Evolutionary conservation across 2,329 filamentous ascomycete species (phyloP), one percentile per base, ranked within the genome.

Genomic region (Xylariaceae sp.): DNA sequence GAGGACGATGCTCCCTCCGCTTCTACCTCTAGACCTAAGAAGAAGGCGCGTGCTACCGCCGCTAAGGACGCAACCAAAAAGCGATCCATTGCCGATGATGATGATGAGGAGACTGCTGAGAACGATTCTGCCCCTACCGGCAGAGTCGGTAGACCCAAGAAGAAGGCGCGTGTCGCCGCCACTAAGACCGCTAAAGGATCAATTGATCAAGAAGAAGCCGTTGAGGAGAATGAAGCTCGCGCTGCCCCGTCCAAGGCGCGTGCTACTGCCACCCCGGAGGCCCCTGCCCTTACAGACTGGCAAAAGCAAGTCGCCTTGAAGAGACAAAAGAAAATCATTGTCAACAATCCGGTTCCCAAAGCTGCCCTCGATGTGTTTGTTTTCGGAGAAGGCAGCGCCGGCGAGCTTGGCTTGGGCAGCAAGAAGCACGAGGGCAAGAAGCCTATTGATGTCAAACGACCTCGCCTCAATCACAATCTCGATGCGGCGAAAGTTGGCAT

Each of bases 321-420:
- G 43, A 51, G 61, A 41, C 49, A 47, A 10, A 53, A 54, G 42
- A 47, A 34, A 49, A 51, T 36, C 3, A 16, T 53, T n/a, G 22
- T 61, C 53, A 48, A 63, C 51, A 66, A 67, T 46, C 42, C 63
- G 1, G 52, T 63, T 9, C 68, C 66, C 0, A 55, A 50, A 21
- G 49, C 54, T 26, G 53, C 51, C 42, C 56, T 68, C n/a, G 67
- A 68, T 41, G 32, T 68, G 18, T 66, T 85, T 65, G 85, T 86
- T 47, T 84, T 85, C 67, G 84, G 85, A 54, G 80, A 81, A 61
- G 67, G 66, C 64, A 78, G 64, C 9, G 65, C 80, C 43, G 85
- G 85, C 54, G 86, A 88, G 68, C 79, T 88, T 49, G 86, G 85
- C 42, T 76, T 89, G 15, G 86, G 86, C 12, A 79, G 77, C 36